Evolutionary conservation across 1,139 yeast species (phyloP).

Genomic region (Kodamaea sp.): DNA sequence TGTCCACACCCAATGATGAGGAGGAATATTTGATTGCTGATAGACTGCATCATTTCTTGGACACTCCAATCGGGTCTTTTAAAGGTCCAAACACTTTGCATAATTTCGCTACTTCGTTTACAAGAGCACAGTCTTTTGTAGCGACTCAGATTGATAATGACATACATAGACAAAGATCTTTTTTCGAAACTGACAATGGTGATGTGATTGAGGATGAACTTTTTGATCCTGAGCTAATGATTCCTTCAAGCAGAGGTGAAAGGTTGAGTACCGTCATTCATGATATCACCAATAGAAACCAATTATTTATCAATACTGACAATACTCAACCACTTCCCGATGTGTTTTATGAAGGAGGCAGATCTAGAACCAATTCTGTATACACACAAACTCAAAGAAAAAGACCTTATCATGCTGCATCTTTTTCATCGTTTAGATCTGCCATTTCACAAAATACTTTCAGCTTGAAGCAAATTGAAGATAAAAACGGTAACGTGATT

Average conservation of each 20-base stretch:
- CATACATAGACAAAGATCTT: conserved; percentile 42
- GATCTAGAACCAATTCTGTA: conserved; percentile 32
- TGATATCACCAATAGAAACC: conserved; percentile 29
- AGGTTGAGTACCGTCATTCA: conserved; percentile 55
- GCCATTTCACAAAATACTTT: conserved; percentile 40
- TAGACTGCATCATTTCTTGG: conserved; percentile 24
- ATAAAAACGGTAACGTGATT: conserved; percentile 66
- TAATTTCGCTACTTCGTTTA: conserved; percentile 46
- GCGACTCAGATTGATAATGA: conserved; percentile 44
- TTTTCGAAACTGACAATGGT: conserved; percentile 24
- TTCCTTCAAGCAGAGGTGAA: conserved; percentile 63
- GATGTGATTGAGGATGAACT: conserved; percentile 48
- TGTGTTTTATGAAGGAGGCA: conserved; percentile 29
- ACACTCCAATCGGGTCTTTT: conserved; percentile 44
- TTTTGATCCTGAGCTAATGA: conserved; percentile 69
- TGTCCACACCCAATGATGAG: conserved; percentile 9
- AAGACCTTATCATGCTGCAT: conserved; percentile 26
- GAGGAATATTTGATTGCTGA: conserved; percentile 12
- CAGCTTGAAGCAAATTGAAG: conserved; percentile 63
- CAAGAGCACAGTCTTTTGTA: conserved; percentile 46
- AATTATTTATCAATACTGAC: conserved; percentile 21
- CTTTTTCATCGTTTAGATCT: conserved; percentile 37
- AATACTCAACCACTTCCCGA: conserved; percentile 21
- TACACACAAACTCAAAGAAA: conserved; percentile 13
- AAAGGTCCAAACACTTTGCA: conserved; percentile 47